phyloP scores from a whole-genome alignment of 345 rosid genomes.

The Laguncularia racemosa region DNA sequence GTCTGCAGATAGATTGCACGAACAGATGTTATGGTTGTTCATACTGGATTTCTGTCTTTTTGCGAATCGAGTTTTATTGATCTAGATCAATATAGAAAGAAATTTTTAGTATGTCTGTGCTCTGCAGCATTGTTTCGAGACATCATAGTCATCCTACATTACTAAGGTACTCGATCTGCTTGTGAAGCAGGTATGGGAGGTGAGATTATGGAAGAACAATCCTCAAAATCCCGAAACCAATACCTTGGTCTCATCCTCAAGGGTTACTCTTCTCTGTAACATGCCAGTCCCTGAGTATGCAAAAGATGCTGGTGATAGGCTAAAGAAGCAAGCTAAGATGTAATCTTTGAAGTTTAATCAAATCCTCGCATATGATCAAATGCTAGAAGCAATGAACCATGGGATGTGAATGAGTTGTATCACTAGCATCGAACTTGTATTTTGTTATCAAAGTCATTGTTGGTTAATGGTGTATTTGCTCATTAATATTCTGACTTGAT shows the following conservation, averaged over 20 bases:
- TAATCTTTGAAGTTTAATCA: constrained; percentile 11
- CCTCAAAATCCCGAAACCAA: constrained; percentile 27
- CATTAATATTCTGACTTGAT: no score
- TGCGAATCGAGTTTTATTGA: no score
- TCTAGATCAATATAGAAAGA: no score
- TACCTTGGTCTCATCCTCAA: constrained; percentile 46
- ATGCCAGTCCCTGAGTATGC: constrained; percentile 62
- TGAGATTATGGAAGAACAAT: constrained; percentile 49
- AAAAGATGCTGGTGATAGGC: constrained; percentile 34
- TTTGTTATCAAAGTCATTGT: no score
- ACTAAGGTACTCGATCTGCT: neutral
- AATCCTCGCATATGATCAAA: no score
- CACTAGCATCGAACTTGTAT: no score
- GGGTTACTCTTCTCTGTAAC: constrained; percentile 67
- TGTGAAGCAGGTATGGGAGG: constrained; percentile 75
- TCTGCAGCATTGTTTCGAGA: neutral
- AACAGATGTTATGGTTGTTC: no score
- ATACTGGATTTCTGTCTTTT: no score
- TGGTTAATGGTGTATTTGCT: no score
- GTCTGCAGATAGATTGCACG: no score
- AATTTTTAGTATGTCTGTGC: neutral
- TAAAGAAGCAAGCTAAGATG: constrained; percentile 49
- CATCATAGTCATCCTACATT: neutral
- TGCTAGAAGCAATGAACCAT: no score
- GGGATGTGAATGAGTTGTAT: no score